phyloP scores from a whole-genome alignment of 257 asterid genomes.

The Jacaranda mimosifolia region DNA sequence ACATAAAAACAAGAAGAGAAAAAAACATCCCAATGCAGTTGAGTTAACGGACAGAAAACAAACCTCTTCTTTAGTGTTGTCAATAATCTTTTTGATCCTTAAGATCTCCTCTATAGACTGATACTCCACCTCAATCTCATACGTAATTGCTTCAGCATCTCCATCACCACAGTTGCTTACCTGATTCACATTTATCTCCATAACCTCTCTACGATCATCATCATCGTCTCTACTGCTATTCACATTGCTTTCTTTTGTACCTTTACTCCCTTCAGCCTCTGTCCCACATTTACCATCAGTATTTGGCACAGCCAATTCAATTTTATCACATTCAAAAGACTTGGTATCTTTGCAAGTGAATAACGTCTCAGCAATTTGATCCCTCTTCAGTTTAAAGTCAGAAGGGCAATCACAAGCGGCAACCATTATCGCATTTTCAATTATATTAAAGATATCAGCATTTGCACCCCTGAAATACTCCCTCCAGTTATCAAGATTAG shows the following conservation, averaged over 20 bases:
- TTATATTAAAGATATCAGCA: slow-evolving; percentile 47
- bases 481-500: slow-evolving; percentile 57
- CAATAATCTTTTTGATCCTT: slow-evolving; percentile 56
- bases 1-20: neutral
- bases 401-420: slow-evolving; percentile 58
- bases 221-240: slow-evolving; percentile 35
- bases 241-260: slow-evolving; percentile 45
- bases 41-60: neutral
- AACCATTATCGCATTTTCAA: slow-evolving; percentile 57
- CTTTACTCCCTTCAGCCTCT: slow-evolving; percentile 39
- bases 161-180: slow-evolving; percentile 33
- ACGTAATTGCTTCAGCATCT: slow-evolving; percentile 49
- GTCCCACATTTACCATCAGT: slow-evolving; percentile 32
- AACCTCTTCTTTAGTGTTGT: slow-evolving; percentile 59
- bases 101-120: slow-evolving; percentile 27
- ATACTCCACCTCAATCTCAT: slow-evolving; percentile 41
- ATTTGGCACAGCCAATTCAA: slow-evolving; percentile 36
- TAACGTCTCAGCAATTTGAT: slow-evolving; percentile 52
- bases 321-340: slow-evolving; percentile 38
- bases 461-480: slow-evolving; percentile 48
- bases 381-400: slow-evolving; percentile 55
- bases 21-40: neutral
- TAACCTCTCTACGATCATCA: slow-evolving; percentile 36
- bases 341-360: slow-evolving; percentile 44
- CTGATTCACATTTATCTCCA: slow-evolving; percentile 38